Conservation (phyloP, 306 rosid genomes). For the Notholithocarpus densiflorus region DNA sequence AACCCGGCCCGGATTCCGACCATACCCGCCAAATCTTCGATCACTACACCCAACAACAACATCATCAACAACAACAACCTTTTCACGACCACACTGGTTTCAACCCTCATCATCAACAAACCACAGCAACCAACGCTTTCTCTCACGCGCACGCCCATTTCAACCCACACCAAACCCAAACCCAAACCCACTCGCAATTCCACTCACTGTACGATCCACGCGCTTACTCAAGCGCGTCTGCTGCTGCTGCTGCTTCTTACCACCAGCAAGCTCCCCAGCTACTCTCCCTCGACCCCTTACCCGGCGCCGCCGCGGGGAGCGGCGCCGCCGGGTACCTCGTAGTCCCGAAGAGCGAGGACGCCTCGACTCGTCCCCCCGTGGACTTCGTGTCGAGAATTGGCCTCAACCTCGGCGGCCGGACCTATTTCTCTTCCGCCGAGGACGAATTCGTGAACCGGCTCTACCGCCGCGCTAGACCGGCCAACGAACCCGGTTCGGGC, state of each 20-base stretch:
- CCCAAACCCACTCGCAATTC: slow-evolving; percentile 17
- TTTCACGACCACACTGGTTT: slow-evolving; percentile 10
- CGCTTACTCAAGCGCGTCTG: slow-evolving; percentile 46
- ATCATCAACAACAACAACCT: neutral
- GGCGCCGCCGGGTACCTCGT: slow-evolving; percentile 40
- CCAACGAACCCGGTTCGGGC: slow-evolving; percentile 39
- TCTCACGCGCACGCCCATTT: slow-evolving; percentile 27
- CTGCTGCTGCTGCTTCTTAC: slow-evolving; percentile 22
- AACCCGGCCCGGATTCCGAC: slow-evolving; percentile 39
- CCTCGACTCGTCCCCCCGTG: slow-evolving; percentile 36
- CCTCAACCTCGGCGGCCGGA: slow-evolving; percentile 85
- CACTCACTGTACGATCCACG: slow-evolving; percentile 63
- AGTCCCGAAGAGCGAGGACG: slow-evolving; percentile 66
- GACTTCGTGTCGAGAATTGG: slow-evolving; percentile 83
- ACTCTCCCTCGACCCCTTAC: slow-evolving; percentile 48
- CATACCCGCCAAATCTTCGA: slow-evolving; percentile 58
- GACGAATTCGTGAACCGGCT: slow-evolving; percentile 83
- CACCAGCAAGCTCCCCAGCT: slow-evolving; percentile 21
- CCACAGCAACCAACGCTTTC: slow-evolving; percentile 19
- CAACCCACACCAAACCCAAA: slow-evolving; percentile 19
- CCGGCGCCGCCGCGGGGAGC: slow-evolving; percentile 16
- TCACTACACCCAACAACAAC: slow-evolving; percentile 35
- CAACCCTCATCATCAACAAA: slow-evolving; percentile 21
- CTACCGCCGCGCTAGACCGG: slow-evolving; percentile 63
- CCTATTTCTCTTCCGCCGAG: slow-evolving; percentile 72